These are phyloP conservation scores for Saccharomyces hybrid DNA, from an alignment of 1,139 yeast genomes.

Conservation along the genomic window DNA sequence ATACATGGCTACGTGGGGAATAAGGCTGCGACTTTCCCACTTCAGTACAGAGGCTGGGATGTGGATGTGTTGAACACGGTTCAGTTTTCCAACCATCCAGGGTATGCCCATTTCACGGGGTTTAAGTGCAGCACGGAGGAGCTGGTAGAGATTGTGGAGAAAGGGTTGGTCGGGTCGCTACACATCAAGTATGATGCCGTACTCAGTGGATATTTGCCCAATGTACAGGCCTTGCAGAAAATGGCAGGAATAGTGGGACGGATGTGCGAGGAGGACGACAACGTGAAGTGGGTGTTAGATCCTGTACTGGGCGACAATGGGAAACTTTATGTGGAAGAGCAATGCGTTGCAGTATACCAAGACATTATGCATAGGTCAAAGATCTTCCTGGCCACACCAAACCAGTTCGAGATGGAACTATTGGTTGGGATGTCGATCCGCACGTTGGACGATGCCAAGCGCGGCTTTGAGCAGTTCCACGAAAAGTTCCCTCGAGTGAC, in stretches of 20 bases:
- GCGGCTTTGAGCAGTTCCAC: conserved; percentile 47
- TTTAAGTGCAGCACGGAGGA: conserved; percentile 37
- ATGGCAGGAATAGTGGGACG: conserved; percentile 28
- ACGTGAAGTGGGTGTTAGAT: conserved; percentile 58
- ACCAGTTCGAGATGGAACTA: conserved; percentile 81
- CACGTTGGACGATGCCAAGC: conserved; percentile 36
- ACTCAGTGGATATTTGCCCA: conserved; percentile 68
- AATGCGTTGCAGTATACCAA: conserved; percentile 60
- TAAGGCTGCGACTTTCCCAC: conserved; percentile 70
- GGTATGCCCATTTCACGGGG: conserved; percentile 54
- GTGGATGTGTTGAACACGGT: conserved; percentile 77
- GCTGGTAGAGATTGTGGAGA: conserved; percentile 35
- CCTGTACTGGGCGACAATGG: conserved; percentile 96
- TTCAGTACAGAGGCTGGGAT: conserved; percentile 75
- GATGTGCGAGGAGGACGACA: conserved; percentile 13
- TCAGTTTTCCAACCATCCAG: conserved; percentile 77
- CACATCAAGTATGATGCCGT: conserved; percentile 47
- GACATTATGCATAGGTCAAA: conserved; percentile 42
- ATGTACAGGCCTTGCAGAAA: conserved; percentile 40
- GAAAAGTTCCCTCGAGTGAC: conserved; percentile 42
- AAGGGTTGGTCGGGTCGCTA: conserved; percentile 43
- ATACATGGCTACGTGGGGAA: conserved; percentile 85
- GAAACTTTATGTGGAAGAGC: conserved; percentile 63
- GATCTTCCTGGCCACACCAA: conserved; percentile 76
- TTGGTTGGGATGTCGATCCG: conserved; percentile 48